A percentile compares a stretch with the other conserved stretches of the same genome.
Evolutionary conservation across 2,329 filamentous ascomycete species (phyloP).

Genomic region (Verticillium klebahnii): DNA sequence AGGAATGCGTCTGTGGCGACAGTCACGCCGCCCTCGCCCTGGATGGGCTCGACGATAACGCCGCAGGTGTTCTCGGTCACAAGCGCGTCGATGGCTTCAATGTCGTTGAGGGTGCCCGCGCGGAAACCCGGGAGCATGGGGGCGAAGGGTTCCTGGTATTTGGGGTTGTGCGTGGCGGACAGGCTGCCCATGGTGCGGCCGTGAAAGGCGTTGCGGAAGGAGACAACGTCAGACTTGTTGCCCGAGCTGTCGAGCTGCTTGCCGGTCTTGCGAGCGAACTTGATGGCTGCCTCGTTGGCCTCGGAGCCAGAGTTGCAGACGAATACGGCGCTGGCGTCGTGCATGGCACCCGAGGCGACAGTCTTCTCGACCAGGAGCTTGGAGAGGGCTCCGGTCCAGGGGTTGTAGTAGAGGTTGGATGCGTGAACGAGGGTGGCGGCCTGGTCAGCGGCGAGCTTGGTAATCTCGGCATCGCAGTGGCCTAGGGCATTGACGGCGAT

Average conservation of each 20-base stretch:
- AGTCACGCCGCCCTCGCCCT: conserved; percentile 92
- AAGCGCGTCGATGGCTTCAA: conserved; percentile 63
- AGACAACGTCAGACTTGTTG: conserved; percentile 77
- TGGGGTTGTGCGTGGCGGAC: conserved; percentile 95
- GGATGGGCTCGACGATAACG: conserved; percentile 94
- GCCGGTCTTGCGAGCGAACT: conserved; percentile 90
- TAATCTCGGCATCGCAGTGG: conserved; percentile 79
- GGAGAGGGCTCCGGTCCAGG: conserved; percentile 87
- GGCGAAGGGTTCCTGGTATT: conserved; percentile 92
- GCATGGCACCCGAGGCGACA: conserved; percentile 73
- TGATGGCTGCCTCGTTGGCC: conserved; percentile 96
- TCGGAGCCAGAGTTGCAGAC: conserved; percentile 96
- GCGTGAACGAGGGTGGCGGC: conserved; percentile 78
- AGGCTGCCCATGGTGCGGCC: conserved; percentile 93
- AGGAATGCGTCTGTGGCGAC: conserved; percentile 81
- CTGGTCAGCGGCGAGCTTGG: conserved; percentile 73
- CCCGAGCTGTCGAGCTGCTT: conserved; percentile 69
- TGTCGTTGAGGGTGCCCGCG: conserved; percentile 82
- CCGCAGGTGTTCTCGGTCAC: conserved; percentile 85
- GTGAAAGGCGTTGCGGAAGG: conserved; percentile 90
- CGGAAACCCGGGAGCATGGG: conserved; percentile 94
- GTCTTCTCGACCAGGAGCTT: conserved; percentile 82
- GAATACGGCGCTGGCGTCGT: conserved; percentile 74
- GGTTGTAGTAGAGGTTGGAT: conserved; percentile 96
- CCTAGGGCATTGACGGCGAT: conserved; percentile 94